Evolutionary conservation across 1,139 yeast species (phyloP), one percentile per base, ranked within the genome.

Genomic region (Yamadazyma epiphylla): DNA sequence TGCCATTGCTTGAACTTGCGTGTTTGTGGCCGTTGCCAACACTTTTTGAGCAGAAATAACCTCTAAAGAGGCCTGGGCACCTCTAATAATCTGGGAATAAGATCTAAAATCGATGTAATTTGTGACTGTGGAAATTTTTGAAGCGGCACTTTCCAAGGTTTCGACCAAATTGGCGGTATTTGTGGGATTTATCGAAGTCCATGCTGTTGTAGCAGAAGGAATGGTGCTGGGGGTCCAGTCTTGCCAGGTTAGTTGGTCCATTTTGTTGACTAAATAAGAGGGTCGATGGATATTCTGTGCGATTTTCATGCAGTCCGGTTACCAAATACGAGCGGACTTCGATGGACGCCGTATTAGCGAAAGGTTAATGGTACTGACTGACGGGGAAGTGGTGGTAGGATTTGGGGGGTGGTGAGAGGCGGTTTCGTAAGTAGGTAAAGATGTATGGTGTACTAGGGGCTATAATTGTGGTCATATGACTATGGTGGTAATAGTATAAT

Each of bases 21-120:
- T 19, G 13, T 43, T 58, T 2, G 73, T 65, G 7, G 71, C 71
- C 1, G 71, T 64, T 16, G 70, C 70, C 25, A 62, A 40, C 2
- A 58, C 59, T 17, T 50, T 31, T 29, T 64, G 58, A 4, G 68
- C 68, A 2, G 55, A 43, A 21, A 64, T 47, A 14, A 61, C 51
- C 3, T 61, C 53, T 26, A 60, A 38, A 3, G 71, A 63, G 0
- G 70, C 71, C 38, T 59, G 40, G 2, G 65, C 67, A 0, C 68
- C 69, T 25, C 69, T 43, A 8, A 48, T 42, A 2, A 45, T 41
- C 29, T 50, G 44, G 2, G 65, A 57, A 14, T 52, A 47, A 6
- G 48, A 42, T 2, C 26, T 13, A 10, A 54, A 32, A 13, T 40
- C 36, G 7, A 32, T 29, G 15, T 26, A 31, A 19, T 37, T 32